phyloP scores from a whole-genome alignment of 345 rosid genomes.

The Aurinia saxatilis region DNA sequence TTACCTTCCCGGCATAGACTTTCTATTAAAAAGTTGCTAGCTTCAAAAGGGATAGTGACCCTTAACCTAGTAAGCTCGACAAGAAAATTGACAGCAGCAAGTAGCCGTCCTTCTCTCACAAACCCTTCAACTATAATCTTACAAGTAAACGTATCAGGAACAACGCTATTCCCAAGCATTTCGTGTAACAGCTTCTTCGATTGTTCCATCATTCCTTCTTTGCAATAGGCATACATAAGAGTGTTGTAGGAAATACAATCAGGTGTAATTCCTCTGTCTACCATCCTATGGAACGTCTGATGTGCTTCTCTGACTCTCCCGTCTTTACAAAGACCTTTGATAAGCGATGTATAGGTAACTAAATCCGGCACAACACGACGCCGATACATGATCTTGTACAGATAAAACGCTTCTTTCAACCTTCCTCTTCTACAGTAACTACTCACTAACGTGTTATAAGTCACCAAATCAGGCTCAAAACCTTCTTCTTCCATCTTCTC shows the following conservation, averaged over 20 bases:
- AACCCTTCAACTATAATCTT: conserved; percentile 53
- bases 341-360: conserved; percentile 67
- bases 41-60: conserved; percentile 38
- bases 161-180: conserved; percentile 60
- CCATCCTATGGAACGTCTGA: conserved; percentile 67
- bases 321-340: conserved; percentile 77
- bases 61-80: conserved; percentile 58
- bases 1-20: conserved; percentile 54
- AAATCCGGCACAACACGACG: conserved; percentile 69
- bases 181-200: conserved; percentile 49
- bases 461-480: conserved; percentile 79
- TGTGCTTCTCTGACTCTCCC: conserved; percentile 75
- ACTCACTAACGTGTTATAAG: conserved; percentile 73
- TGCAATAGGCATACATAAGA: conserved; percentile 67
- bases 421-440: conserved; percentile 68
- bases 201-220: conserved; percentile 58
- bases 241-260: conserved; percentile 68
- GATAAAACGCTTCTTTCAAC: conserved; percentile 67
- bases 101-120: conserved; percentile 42
- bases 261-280: conserved; percentile 54
- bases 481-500: conserved; percentile 99
- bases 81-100: conserved; percentile 68
- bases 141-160: conserved; percentile 56
- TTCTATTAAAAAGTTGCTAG: conserved; percentile 46
- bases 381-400: conserved; percentile 68